Evolutionary conservation across 129 eudicot genomes (phyloP), one percentile per base, ranked within the genome.

Genomic region (Helichrysum umbraculigerum): DNA sequence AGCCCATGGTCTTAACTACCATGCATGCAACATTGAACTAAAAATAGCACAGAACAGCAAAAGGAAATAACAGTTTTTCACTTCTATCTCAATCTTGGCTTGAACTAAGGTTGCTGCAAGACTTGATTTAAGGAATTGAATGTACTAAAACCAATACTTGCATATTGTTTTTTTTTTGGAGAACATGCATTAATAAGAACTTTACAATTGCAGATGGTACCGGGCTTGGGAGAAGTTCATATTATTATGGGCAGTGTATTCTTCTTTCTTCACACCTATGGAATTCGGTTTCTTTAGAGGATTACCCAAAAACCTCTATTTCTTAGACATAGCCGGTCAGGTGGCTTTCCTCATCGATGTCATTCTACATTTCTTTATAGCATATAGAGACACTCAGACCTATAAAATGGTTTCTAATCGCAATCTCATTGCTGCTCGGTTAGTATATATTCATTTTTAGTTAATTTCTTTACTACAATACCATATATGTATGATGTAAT

Each of bases 201-300:
- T 52, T 44, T 76, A 16, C 9, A 4, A 34, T 70, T 91, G 92
- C 96, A 94, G 99, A 79, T 94, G 93, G 94, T 91, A 91, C 81
- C 70, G 77, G 17, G 88, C 85, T 54, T 95, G 99, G 99, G 90
- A 86, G 75, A 89, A 89, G 30, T 87, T 95, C 85, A 95, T 95
- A 76, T 85, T 91, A 7, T 0, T 91, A 79, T 95, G 97, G 97
- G 99, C 99, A 50, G 30, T 95, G 0, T 95, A 95, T 83, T 95
- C 99, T 30, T 91, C 97, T 73, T 89, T 89, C 79, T 95, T 95
- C 76, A 95, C 99, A 21, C 99, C 99, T 59, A 74, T 95, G 86
- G 99, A 95, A 90, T 95, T 95, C 42, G 99, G 97, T 20, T 95
- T 95, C 88, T 95, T 95, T 78, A 76, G 94, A 65, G 99, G 99